Evolutionary conservation across 2,329 filamentous ascomycete genomes (phyloP).

Genomic region (Sporothrix sp.): DNA sequence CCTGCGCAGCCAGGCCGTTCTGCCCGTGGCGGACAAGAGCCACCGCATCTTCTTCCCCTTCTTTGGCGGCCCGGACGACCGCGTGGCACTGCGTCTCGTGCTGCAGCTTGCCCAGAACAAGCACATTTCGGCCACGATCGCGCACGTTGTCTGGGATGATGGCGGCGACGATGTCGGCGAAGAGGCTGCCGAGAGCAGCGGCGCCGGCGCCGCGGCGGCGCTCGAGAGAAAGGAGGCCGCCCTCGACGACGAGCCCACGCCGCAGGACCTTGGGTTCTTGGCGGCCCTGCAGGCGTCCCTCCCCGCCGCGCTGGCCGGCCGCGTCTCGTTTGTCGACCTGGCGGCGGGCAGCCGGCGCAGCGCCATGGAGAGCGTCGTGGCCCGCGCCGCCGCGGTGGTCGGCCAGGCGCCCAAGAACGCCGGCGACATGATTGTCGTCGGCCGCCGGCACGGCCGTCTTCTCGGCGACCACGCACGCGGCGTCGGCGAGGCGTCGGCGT

Average conservation of each 20-base stretch:
- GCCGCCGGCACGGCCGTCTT: slow-evolving; percentile 37
- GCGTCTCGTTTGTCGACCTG: slow-evolving; percentile 41
- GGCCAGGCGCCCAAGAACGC: slow-evolving; percentile 51
- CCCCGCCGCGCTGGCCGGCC: slow-evolving; percentile 24
- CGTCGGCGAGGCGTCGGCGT: slow-evolving; percentile 16
- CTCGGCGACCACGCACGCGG: slow-evolving; percentile 16
- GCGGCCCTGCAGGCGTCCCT: slow-evolving; percentile 27
- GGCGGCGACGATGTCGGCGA: not conserved
- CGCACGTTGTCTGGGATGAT: slow-evolving; percentile 40
- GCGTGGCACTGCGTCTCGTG: slow-evolving; percentile 66
- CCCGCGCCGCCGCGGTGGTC: slow-evolving; percentile 48
- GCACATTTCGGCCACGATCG: slow-evolving; percentile 67
- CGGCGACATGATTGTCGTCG: slow-evolving; percentile 62
- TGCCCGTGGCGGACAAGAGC: slow-evolving; percentile 54
- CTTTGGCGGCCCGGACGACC: slow-evolving; percentile 75
- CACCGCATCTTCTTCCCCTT: slow-evolving; percentile 85
- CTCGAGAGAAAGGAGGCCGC: slow-evolving; percentile 15
- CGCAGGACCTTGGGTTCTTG: slow-evolving; percentile 28
- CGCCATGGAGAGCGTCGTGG: slow-evolving; percentile 37
- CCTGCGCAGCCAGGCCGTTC: slow-evolving; percentile 44
- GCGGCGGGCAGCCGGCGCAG: slow-evolving; percentile 29
- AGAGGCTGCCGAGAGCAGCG: too few species aligned
- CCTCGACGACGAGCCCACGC: slow-evolving; percentile 23
- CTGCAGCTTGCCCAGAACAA: slow-evolving; percentile 75
- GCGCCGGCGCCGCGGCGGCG: not conserved